Conservation (phyloP, 768 basidiomycete species). For the Tephrocybe sp. region DNA sequence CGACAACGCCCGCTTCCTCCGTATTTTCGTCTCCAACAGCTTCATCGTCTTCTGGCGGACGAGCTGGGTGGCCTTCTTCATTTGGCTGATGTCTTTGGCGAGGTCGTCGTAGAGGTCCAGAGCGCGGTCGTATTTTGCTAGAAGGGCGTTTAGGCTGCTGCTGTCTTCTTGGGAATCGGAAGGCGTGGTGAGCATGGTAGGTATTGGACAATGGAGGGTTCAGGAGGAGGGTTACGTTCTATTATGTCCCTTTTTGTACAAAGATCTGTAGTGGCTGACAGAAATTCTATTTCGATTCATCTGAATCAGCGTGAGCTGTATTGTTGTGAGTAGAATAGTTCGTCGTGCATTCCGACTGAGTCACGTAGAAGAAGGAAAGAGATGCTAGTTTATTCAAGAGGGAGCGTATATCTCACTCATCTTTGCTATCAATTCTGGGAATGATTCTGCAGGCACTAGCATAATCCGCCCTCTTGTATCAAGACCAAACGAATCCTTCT, state of each 20-base stretch:
- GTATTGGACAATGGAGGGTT: background rate
- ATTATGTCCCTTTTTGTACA: background rate
- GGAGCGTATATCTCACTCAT: conserved; percentile 34
- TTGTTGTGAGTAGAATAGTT: no score
- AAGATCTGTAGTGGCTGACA: background rate
- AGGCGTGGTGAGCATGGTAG: background rate
- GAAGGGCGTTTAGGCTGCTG: background rate
- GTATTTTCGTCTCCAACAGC: background rate
- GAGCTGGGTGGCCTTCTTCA: conserved; percentile 5
- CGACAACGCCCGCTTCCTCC: background rate
- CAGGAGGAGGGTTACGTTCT: no score
- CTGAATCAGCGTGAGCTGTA: no score
- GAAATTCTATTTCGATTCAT: no score
- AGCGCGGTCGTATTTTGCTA: conserved; percentile 8
- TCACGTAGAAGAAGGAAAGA: background rate
- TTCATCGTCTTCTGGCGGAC: conserved; percentile 10
- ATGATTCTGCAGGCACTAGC: conserved; percentile 47
- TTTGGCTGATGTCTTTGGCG: conserved; percentile 5
- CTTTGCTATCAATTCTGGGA: conserved; percentile 36
- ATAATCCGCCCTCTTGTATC: conserved; percentile 68
- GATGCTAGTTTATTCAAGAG: conserved; percentile 1
- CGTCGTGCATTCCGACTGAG: no score
- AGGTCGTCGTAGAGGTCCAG: conserved; percentile 9
- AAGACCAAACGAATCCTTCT: conserved; percentile 67
- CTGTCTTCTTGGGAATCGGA: background rate